Conservation (phyloP, 176 grass and related monocot species). For the Phragmites australis region DNA sequence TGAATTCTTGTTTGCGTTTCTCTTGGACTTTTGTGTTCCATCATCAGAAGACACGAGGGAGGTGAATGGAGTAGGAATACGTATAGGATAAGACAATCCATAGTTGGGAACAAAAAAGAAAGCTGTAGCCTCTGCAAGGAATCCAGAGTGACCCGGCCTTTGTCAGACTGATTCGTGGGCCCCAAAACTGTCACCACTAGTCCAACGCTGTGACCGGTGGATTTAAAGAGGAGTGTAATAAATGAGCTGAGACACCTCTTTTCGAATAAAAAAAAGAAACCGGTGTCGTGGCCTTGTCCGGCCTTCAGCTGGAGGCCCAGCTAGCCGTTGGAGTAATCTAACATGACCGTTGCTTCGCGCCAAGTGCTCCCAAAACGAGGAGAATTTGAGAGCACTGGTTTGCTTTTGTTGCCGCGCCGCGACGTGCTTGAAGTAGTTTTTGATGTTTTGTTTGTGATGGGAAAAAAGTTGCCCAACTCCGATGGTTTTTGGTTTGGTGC, state of each 20-base stretch:
- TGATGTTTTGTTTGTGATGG: background rate
- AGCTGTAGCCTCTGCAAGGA: background rate
- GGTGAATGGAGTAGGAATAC: too few species aligned
- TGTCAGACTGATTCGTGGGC: constrained; percentile 36
- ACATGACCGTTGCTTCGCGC: constrained; percentile 48
- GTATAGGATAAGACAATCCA: constrained; percentile 13
- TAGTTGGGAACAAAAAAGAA: constrained; percentile 28
- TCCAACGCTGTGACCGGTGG: background rate
- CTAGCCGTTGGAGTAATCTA: constrained; percentile 41
- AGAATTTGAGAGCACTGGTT: background rate
- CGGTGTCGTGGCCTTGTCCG: background rate
- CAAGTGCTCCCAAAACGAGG: background rate
- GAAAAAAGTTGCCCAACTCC: too few species aligned
- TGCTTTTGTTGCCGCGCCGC: background rate
- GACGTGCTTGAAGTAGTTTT: background rate
- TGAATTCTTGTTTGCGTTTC: constrained; percentile 8
- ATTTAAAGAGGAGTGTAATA: constrained; percentile 16
- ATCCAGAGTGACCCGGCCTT: background rate
- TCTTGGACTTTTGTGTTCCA: constrained; percentile 35
- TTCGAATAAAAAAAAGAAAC: background rate
- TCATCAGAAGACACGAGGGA: background rate
- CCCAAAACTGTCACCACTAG: background rate
- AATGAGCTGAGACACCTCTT: constrained; percentile 4
- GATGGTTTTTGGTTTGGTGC: background rate
- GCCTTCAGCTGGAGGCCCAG: background rate